Evolutionary conservation across 1,284 basidiomycete genomes (phyloP).

Genomic region (Austroboletus rostrupii): DNA sequence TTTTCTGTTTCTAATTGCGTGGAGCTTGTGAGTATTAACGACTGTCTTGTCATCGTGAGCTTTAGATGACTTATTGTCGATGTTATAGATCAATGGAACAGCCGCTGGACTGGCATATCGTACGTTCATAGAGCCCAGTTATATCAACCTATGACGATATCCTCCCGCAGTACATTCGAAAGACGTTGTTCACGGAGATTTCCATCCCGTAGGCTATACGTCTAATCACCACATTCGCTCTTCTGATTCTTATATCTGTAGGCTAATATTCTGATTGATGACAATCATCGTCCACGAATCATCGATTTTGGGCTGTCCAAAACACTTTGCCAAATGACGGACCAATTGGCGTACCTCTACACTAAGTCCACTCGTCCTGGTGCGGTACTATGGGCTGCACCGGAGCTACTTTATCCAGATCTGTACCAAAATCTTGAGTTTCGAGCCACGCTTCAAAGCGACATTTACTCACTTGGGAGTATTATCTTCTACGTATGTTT

Average conservation of each 20-base stretch:
- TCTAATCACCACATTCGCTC: neutral
- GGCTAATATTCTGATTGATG: slow-evolving; percentile 5
- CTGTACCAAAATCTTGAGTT: neutral
- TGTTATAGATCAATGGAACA: slow-evolving; percentile 1
- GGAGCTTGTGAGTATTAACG: neutral
- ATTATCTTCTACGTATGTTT: neutral
- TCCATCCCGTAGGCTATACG: slow-evolving; percentile 1
- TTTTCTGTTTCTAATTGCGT: neutral
- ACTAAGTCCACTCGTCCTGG: no score
- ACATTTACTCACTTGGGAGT: slow-evolving; percentile 13
- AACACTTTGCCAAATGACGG: neutral
- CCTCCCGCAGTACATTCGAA: slow-evolving; percentile 6
- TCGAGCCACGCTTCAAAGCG: neutral
- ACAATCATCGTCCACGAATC: neutral
- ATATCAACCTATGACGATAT: neutral
- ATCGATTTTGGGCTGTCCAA: neutral
- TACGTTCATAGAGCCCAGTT: neutral
- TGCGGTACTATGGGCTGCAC: neutral
- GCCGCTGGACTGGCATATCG: slow-evolving; percentile 4
- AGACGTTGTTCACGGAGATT: neutral
- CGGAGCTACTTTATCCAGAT: neutral
- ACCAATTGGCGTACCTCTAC: neutral
- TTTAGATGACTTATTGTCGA: neutral
- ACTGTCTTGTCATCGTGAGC: neutral
- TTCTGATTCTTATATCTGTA: neutral